Evolutionary conservation across 2,329 filamentous ascomycete species (phyloP), one percentile per base, ranked within the genome.

Genomic region (Alternaria dauci): DNA sequence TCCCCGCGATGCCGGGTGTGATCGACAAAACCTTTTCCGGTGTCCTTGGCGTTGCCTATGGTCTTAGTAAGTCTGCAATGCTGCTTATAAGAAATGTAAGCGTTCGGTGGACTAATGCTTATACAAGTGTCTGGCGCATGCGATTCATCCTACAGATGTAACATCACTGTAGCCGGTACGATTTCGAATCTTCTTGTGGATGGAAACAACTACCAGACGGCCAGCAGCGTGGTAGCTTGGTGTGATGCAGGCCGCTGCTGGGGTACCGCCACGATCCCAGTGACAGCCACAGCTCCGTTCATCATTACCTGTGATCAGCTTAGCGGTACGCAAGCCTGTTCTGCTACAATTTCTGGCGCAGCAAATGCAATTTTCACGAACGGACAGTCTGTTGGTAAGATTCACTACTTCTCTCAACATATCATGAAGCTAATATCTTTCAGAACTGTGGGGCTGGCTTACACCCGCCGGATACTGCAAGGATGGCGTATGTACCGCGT

Each of bases 251-350:
- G 44, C 2, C 44, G 44, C 44, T 48, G 44, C 28, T 48, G 34
- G 3, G 44, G 44, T 23, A 2, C 44, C 3, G 44, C 44, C 28
- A 48, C 7, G 23, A 28, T 20, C 0, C 44, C 44, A 1, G 1
- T 48, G 44, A 48, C 3, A 8, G 44, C 44, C 1, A 48, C 44
- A 1, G 44, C 44, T 48, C 44, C 44, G 2, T 48, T 48, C 28
- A 23, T 48, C 18, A 48, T 48, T 18, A 48, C 44, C 1, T 48
- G 44, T 9, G 44, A 48, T 48, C 44, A 48, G 28, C 18, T 48
- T 20, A 48, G 44, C 28, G 44, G 44, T 4, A 48, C 44, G 1
- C 44, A 48, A 34, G 44, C 30, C 1, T 48, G 44, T 6, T 48
- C 44, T 2, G 44, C 44, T 1, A 48, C 44, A 0, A 48, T 48